Evolutionary conservation across 257 asterid genomes (phyloP), one percentile per base, ranked within the genome.

Genomic region (Paulownia fortunei): DNA sequence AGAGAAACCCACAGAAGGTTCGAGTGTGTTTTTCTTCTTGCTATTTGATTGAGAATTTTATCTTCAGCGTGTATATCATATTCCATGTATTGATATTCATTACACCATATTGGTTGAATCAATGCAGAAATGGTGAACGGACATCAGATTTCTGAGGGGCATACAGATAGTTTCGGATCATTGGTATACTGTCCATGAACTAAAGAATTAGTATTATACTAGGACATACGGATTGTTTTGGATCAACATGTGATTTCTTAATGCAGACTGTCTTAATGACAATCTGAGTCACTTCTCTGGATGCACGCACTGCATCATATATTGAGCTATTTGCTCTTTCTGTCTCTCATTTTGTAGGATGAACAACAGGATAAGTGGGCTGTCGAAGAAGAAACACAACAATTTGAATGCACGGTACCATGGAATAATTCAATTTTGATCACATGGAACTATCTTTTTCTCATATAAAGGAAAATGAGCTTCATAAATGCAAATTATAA

Each of bases 301-400:
- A 19, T 54, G 55, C 37, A 56, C 2, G 3, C 41, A 37, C 59
- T 73, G 32, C 56, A 37, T n/a, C n/a, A n/a, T n/a, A n/a, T 71
- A 72, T 72, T 36, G 32, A 61, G 69, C 69, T 61, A 10, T 18
- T 39, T 39, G 56, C 30, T 2, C 60, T 34, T 7, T 34, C 30
- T 72, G 19, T 27, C 13, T 18, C 76, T 75, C 41, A 9, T 81
- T 79, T 19, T 77, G 69, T 76, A 90, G 90, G 87, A 83, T 27
- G 86, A 78, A 42, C 85, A 81, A 19, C 84, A 52, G 39, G 84
- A 82, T 42, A 79, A 81, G 71, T 79, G 90, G 85, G 81, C 39
- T 52, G 54, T 58, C 3, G 83, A 73, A 21, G 90, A 85, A 46
- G 86, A 82, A 27, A 80, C 77, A 34, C 79, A 77, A 54, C 82